These are phyloP conservation scores for Sphaerobolus stellatus DNA, from an alignment of 1,284 basidiomycete genomes.

Conservation along the genomic window DNA sequence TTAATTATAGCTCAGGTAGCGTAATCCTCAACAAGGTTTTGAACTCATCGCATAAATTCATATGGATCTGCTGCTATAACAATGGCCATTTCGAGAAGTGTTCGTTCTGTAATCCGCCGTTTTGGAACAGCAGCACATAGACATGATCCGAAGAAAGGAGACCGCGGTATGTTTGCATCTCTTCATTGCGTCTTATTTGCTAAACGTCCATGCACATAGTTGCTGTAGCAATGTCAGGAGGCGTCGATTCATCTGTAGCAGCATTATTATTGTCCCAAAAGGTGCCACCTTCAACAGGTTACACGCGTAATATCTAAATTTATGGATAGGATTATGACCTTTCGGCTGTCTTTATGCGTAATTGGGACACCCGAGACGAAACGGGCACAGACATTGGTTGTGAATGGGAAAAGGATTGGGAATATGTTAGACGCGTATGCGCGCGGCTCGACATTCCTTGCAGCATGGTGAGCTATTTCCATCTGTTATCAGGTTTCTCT, in stretches of 20 bases:
- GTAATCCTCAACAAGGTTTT: no score
- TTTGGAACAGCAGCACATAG: background rate
- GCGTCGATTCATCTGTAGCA: constrained; percentile 90
- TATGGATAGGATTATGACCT: constrained; percentile 72
- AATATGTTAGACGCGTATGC: constrained; percentile 84
- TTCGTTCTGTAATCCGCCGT: no score
- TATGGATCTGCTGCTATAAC: no score
- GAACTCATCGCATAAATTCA: no score
- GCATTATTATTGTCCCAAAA: constrained; percentile 72
- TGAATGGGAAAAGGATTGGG: constrained; percentile 95
- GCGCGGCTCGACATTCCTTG: constrained; percentile 63
- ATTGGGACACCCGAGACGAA: constrained; percentile 84
- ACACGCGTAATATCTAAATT: constrained; percentile 3
- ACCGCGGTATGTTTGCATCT: constrained; percentile 43
- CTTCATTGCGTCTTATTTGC: background rate
- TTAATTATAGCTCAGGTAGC: no score
- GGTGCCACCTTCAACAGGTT: constrained; percentile 35
- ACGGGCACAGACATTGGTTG: constrained; percentile 75
- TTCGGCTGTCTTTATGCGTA: constrained; percentile 92
- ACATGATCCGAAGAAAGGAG: constrained; percentile 45
- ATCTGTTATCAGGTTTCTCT: constrained; percentile 9
- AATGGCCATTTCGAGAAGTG: no score
- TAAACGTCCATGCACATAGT: constrained; percentile 48
- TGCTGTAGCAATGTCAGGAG: constrained; percentile 92
- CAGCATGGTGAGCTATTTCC: constrained; percentile 53